Conservation (phyloP, 768 basidiomycete genomes). For the Mycena latifolia region DNA sequence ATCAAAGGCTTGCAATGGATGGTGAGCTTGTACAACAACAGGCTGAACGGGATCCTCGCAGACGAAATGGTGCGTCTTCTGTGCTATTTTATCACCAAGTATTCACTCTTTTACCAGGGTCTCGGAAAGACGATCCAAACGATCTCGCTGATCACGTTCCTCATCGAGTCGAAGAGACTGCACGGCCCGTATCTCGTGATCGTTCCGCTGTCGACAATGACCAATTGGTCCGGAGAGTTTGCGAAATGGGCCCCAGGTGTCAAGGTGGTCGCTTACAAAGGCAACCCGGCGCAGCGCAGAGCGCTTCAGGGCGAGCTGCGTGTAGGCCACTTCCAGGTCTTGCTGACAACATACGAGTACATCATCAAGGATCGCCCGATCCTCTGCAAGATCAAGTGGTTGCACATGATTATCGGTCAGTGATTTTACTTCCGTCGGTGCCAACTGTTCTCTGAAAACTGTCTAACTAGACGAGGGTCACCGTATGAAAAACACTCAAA, state of each 20-base stretch:
- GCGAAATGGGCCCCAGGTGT: conserved; percentile 96
- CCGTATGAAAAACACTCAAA: conserved; percentile 97
- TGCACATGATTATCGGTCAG: conserved; percentile 96
- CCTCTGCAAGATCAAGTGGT: conserved; percentile 92
- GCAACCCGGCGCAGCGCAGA: conserved; percentile 87
- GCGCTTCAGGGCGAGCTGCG: conserved; percentile 83
- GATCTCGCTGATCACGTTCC: conserved; percentile 94
- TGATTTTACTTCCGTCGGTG: not conserved
- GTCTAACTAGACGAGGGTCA: conserved; percentile 85
- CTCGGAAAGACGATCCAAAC: conserved; percentile 96
- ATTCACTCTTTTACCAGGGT: conserved; percentile 63
- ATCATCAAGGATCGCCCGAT: conserved; percentile 97
- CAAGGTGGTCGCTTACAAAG: conserved; percentile 88
- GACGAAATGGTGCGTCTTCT: conserved; percentile 84
- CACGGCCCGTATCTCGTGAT: conserved; percentile 97
- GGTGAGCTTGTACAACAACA: conserved; percentile 98
- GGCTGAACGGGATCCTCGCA: conserved; percentile 93
- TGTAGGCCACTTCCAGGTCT: conserved; percentile 87
- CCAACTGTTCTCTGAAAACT: not conserved
- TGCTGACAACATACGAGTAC: conserved; percentile 96
- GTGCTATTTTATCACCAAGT: conserved; percentile 11
- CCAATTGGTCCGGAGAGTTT: conserved; percentile 97
- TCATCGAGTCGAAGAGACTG: conserved; percentile 91
- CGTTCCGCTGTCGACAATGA: conserved; percentile 96
- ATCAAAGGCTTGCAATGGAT: conserved; percentile 97